Evolutionary conservation across 192 early-diverging fungal genomes (phyloP).

Genomic region (Mycoemilia scoparia): DNA sequence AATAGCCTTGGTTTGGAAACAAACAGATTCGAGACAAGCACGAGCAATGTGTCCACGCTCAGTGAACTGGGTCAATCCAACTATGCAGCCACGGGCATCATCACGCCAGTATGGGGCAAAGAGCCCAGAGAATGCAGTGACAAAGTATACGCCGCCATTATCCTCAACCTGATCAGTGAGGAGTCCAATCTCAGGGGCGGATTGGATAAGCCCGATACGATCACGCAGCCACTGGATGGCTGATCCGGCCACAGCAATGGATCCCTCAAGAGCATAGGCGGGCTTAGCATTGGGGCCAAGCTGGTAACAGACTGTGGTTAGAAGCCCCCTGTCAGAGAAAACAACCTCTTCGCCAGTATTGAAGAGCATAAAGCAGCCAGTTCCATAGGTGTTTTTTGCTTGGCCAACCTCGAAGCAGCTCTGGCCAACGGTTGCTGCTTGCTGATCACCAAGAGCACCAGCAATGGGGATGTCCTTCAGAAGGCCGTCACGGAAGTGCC

Average conservation of each 20-base stretch:
- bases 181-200: constrained; percentile 48
- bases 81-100: constrained; percentile 72
- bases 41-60: constrained; percentile 69
- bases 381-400: constrained; percentile 93
- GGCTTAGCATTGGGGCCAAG: constrained; percentile 49
- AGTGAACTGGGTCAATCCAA: constrained; percentile 77
- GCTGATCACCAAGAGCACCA: constrained; percentile 89
- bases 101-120: constrained; percentile 91
- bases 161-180: constrained; percentile 49
- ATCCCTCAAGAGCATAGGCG: constrained; percentile 80
- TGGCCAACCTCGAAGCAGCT: constrained; percentile 71
- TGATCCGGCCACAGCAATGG: constrained; percentile 77
- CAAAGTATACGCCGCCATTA: constrained; percentile 85
- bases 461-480: constrained; percentile 57
- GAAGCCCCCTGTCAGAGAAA: constrained; percentile 59
- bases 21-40: constrained; percentile 76
- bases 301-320: constrained; percentile 82
- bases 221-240: constrained; percentile 83
- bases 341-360: constrained; percentile 68
- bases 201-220: constrained; percentile 62
- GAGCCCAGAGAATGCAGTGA: constrained; percentile 81
- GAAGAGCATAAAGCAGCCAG: constrained; percentile 91
- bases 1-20: constrained; percentile 77
- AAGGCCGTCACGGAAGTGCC: constrained; percentile 34
- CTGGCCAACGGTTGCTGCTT: constrained; percentile 89